Percentiles rank a stretch among this genome's conserved stretches.
phyloP scores from a whole-genome alignment of 768 basidiomycete genomes.

The Boletus rubroflammeus region DNA sequence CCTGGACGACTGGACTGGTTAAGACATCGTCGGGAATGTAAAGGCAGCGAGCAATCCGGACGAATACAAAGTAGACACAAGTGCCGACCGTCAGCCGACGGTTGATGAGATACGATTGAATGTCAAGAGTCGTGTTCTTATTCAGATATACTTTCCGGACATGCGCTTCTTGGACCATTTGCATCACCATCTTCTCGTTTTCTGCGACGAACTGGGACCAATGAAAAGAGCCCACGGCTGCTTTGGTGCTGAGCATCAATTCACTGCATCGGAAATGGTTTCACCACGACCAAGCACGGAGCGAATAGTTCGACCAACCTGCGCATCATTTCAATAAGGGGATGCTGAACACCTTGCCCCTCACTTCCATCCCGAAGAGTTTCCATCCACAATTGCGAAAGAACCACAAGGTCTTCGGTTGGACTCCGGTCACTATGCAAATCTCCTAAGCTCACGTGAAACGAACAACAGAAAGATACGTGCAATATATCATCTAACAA shows the following conservation, averaged over 20 bases:
- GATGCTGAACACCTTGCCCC: neutral
- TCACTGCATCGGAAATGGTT: neutral
- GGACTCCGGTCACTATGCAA: neutral
- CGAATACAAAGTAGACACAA: neutral
- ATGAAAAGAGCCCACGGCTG: conserved; percentile 7
- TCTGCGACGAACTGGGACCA: conserved; percentile 9
- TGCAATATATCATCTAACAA: neutral
- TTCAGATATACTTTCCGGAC: conserved; percentile 3
- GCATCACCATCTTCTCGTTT: neutral
- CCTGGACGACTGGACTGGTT: conserved; percentile 1
- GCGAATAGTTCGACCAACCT: conserved; percentile 1
- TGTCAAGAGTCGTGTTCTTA: neutral
- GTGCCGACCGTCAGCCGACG: conserved; percentile 8
- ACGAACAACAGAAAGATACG: neutral
- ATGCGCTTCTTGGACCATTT: conserved; percentile 4
- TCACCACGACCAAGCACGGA: neutral
- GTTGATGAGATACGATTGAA: conserved; percentile 11
- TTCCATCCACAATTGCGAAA: neutral
- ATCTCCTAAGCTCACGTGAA: neutral
- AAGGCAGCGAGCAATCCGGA: neutral
- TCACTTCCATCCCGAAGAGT: neutral
- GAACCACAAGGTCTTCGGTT: neutral
- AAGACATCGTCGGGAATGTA: conserved; percentile 13
- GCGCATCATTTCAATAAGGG: conserved; percentile 1
- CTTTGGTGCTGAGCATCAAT: conserved; percentile 2